Base-by-base conservation (phyloP, 2,329 filamentous ascomycete species). In the Escovopsis sp. region DNA sequence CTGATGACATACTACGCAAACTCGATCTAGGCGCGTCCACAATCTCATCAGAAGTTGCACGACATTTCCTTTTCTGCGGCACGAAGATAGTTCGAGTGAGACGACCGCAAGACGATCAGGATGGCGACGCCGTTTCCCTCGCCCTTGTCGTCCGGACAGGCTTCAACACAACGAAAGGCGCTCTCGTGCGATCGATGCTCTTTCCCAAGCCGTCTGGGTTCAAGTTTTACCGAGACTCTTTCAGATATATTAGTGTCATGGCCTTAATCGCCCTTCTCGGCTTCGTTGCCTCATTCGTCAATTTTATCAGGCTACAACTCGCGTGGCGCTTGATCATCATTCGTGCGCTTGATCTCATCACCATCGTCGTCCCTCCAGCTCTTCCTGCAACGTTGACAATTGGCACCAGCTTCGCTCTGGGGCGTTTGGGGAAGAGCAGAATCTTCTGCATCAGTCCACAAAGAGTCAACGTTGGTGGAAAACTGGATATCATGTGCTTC, bases 381-480 rank as follows among this genome's bases (percentile, higher is more conserved):
- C 69, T 98, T 6, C 93, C 91, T 1, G 91, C 91, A 2, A 98
- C 91, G 0, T 69, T 98, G 39, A 94, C 87, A 0, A 98, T 98
- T 52, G 91, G 91, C 36, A 96, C 86, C 12, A 96, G 89, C 57
- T 98, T 98, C 59, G 93, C 91, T 2, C 67, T 98, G 2, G 80
- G 76, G 10, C 77, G 91, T 26, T 69, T 98, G 28, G 94, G 87
- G 62, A 77, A 80, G 49, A 88, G 93, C 59, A 75, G 87, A 36
- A 95, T 98, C 33, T 98, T 94, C 57, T 98, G 91, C 56, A 98
- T 96, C 55, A 96, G 89, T 51, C 91, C 93, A 0, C 91, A 98
- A 56, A 77, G 91, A 53, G 89, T 98, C 44, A 98, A 96, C 54
- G 87, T 98, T 6, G 91, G 85, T 12, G 91, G 93, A 40, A 96